These are phyloP conservation scores for Solanum tacnaense DNA, from an alignment of 257 asterid genomes.

Conservation along the genomic window DNA sequence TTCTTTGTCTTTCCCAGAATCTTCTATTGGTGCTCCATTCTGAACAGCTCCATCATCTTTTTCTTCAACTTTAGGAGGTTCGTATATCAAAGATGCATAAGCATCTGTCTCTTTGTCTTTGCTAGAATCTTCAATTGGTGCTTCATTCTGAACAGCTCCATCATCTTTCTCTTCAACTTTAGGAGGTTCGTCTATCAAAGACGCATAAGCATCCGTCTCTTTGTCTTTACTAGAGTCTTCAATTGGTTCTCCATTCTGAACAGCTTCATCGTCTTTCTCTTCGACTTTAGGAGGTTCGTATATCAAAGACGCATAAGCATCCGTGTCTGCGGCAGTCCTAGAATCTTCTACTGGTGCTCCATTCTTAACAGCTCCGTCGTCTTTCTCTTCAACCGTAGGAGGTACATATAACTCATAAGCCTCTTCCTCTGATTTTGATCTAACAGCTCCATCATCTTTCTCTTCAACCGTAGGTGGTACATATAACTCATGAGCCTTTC, in stretches of 20 bases:
- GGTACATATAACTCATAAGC: not conserved
- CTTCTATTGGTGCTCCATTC: conserved; percentile 3
- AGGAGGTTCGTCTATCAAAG: not conserved
- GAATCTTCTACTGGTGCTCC: conserved; percentile 7
- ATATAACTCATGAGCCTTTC: not conserved
- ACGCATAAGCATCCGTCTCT: not conserved
- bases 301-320: not conserved
- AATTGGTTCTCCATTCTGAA: not conserved
- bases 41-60: not conserved
- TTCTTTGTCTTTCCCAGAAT: not conserved
- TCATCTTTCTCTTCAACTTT: not conserved
- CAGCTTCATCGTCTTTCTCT: not conserved
- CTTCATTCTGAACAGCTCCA: not conserved
- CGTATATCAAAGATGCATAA: not conserved
- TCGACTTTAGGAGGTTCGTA: not conserved
- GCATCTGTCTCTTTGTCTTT: not conserved
- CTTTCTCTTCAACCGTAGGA: not conserved
- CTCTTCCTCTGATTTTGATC: not conserved
- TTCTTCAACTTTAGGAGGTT: not conserved
- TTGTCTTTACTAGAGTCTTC: not conserved
- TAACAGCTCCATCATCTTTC: not conserved
- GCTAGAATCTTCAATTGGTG: conserved; percentile 1
- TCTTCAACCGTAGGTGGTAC: not conserved
- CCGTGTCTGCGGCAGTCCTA: not conserved
- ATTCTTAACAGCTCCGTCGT: not conserved